A percentile compares a stretch with the other conserved stretches of the same genome.
phyloP scores from a whole-genome alignment of 2,329 filamentous ascomycete species.

The Penicillium sp. region DNA sequence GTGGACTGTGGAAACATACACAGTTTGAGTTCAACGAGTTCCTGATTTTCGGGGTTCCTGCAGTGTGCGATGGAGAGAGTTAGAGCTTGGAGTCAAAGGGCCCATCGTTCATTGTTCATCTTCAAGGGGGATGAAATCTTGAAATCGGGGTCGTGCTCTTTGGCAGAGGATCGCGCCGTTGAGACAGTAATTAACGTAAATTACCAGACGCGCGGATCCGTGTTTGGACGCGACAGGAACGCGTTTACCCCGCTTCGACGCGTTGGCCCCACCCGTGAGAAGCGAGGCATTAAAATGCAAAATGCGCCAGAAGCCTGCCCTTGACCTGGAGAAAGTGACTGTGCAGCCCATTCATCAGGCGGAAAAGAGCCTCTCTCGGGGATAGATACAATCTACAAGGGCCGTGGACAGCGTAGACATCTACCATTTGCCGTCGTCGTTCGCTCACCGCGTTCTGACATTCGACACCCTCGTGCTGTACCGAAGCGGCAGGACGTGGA shows the following conservation, averaged over 20 bases:
- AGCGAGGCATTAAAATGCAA: constrained; percentile 12
- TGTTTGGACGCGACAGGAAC: constrained; percentile 26
- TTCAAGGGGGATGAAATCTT: not conserved
- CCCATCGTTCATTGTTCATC: constrained; percentile 6
- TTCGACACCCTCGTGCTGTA: not conserved
- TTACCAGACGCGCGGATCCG: constrained; percentile 29
- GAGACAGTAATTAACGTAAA: constrained; percentile 21
- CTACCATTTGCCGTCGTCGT: not conserved
- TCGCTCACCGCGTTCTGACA: not conserved
- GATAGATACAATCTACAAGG: not conserved
- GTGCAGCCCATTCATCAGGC: not conserved
- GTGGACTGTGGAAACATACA: not conserved
- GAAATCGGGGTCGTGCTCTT: not conserved
- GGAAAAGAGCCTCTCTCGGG: constrained; percentile 6
- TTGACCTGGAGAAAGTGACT: not conserved
- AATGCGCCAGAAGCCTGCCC: not conserved
- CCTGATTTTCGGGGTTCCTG: constrained; percentile 12
- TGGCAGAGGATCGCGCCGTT: not conserved
- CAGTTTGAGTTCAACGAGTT: not conserved
- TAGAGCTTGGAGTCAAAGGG: not conserved
- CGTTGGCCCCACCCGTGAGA: constrained; percentile 18
- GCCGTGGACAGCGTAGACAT: not conserved
- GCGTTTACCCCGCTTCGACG: constrained; percentile 27
- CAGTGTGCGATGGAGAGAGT: not conserved
- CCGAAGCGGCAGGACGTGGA: constrained; percentile 3